Evolutionary conservation across 129 eudicot species (phyloP), one percentile per base, ranked within the genome.

Genomic region (Arctium minus): DNA sequence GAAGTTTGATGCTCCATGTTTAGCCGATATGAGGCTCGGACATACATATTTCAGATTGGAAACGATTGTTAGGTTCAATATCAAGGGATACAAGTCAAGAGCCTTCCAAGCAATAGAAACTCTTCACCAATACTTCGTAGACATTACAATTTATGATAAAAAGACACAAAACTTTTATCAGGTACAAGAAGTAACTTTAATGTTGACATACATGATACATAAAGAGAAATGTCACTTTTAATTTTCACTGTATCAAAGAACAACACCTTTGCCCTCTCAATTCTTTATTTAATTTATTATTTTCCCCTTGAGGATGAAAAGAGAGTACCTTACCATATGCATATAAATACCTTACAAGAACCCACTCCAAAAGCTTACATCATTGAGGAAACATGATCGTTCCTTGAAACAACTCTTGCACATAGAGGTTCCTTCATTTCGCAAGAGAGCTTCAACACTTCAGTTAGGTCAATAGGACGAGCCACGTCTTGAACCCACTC

Each of bases 371-470:
- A 78, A 79, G 32, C 76, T 74, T 79, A 67, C 44, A 73, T 84
- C 72, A 37, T 37, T 64, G 60, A 69, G 56, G 27, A 48, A 15
- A 36, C 84, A 35, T 17, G 37, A 27, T 42, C 88, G 76, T 76
- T 76, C 73, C 85, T 85, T 39, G 85, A 80, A 56, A 88, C 15
- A 22, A 84, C 91, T 42, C 76, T 76, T 38, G 79, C 89, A 3
- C 77, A 79, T 22, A 92, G 88, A 8, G 97, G 97, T 9, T 79
- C 79, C 85, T 82, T 87, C 93, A 92, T 89, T 76, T 92, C 93
- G 40, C 92, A 87, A 35, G 97, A 92, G 5, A 92, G 89, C 79
- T 85, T 89, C 67, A 92, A 69, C 68, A 82, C 87, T 86, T 89
- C 97, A 35, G 72, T 74, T n/a, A 92, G 77, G 62, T 92, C 89